These are phyloP conservation scores for Talaromyces borbonicus DNA, from an alignment of 495 filamentous ascomycete genomes.

Conservation along the genomic window DNA sequence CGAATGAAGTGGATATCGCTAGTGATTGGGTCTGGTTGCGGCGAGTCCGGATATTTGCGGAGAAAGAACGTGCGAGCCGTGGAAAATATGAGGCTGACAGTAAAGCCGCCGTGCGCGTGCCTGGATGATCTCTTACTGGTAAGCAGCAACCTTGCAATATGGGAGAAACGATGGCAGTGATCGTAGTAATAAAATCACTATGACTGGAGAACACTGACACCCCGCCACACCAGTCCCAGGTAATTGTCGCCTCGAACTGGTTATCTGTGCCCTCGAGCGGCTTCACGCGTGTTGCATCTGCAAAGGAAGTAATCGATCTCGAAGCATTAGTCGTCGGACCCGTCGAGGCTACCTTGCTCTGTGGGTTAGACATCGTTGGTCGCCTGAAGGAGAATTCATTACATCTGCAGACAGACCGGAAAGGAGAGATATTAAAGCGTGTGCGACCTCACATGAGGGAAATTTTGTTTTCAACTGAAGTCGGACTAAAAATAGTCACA, in stretches of 20 bases:
- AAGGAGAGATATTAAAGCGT: too few relatives aligned
- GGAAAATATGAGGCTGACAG: conserved; percentile 1
- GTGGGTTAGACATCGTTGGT: too few relatives aligned
- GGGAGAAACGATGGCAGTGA: neutral
- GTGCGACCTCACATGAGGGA: too few relatives aligned
- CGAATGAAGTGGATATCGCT: conserved; percentile 2
- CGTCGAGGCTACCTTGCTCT: too few relatives aligned
- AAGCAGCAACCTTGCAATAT: neutral
- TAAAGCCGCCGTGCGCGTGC: conserved; percentile 6
- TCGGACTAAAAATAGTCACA: too few relatives aligned
- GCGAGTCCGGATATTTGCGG: conserved; percentile 2
- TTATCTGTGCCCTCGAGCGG: neutral
- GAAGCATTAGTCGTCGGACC: too few relatives aligned
- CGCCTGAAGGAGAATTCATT: too few relatives aligned
- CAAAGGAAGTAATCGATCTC: conserved; percentile 2
- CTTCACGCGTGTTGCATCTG: conserved; percentile 1
- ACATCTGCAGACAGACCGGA: too few relatives aligned
- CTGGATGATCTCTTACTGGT: neutral
- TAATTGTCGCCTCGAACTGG: conserved; percentile 3
- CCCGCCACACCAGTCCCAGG: conserved; percentile 6
- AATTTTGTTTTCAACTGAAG: too few relatives aligned
- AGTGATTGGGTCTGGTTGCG: conserved; percentile 6
- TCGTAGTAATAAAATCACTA: too few relatives aligned
- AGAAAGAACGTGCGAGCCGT: conserved; percentile 1
- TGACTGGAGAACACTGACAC: conserved; percentile 2